Base-by-base conservation (phyloP, 2,329 filamentous ascomycete species). In the Chaetomium strumarium region DNA sequence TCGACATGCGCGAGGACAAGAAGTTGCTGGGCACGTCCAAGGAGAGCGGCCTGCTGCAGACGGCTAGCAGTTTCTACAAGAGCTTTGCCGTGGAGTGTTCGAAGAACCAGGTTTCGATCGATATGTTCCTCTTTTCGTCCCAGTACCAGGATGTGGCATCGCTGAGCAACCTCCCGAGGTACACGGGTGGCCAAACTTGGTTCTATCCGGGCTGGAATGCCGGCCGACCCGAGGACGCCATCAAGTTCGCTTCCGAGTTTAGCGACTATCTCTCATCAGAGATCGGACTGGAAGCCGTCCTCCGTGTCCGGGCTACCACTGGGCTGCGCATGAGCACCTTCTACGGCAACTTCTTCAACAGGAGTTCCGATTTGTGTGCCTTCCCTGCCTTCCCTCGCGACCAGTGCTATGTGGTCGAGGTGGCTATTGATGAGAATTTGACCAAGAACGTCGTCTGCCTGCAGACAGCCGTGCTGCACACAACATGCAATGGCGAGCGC, bases 291-390 rank as follows among this genome's bases (percentile, higher is more conserved):
- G 93, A 99, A 71, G 93, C 93, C 40, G 93, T 99, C 36, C 84
- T 99, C 51, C 87, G 93, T 67, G 93, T 99, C 37, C 86, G 93
- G 60, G 93, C 93, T 16, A 96, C 91, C 2, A 97, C 91, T 20
- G 93, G 93, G 48, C 74, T 99, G 54, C 84, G 93, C 49, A 97
- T 97, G 88, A 96, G 85, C 73, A 91, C 92, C 2, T 99, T 99
- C 73, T 99, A 97, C 70, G 93, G 93, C 61, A 99, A 99, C 75
- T 99, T 99, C 73, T 99, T 99, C 79, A 99, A 97, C 75, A 83
- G 93, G 62, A 96, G 90, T 67, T 96, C 91, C 14, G 93, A 99
- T 72, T 82, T 99, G 31, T 97, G 93, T 68, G 93, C 93, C 12
- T 99, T 99, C 78, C 93, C 93, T 1, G 91, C 93, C 0, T 97